Evolutionary conservation across 1,139 yeast genomes (phyloP), one percentile per base, ranked within the genome.

Genomic region (Blastobotrys raffinosifermentans): DNA sequence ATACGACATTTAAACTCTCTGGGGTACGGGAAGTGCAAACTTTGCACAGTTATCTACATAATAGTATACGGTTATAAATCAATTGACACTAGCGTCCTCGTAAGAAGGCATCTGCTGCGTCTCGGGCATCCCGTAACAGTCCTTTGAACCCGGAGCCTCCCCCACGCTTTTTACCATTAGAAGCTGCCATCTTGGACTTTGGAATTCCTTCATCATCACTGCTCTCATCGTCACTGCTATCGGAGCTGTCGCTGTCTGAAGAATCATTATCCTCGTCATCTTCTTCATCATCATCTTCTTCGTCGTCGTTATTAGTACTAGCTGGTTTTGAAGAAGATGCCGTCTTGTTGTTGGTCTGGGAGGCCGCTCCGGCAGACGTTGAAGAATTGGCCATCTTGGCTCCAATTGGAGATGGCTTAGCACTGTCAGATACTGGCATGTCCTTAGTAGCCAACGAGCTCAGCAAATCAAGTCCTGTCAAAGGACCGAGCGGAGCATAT

Each of bases 201-300:
- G 44, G 44, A 25, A 41, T 33, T 4, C 30, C 37, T n/a, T 40
- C 44, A n/a, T 40, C 41, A 6, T 30, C 25, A 11, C 26, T 26
- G 7, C 27, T 23, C 16, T 27, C 36, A 8, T 23, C 26, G 5
- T 29, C 22, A 4, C 31, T 38, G 16, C 31, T 36, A 14, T 29
- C 30, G 9, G 38, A 34, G 15, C 13, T 11, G 21, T 26, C 32
- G 10, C 37, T 32, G 20, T 26, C 32, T 8, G 36, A 31, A 4
- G 38, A 37, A 25, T 31, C 37, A 2, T 31, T 29, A 3, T 29
- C 32, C 11, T 36, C 34, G 16, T 32, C 33, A 22, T 15, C 19
- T 4, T 30, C 34, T 4, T 14, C 33, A 10, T 33, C 38, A 3
- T 25, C 32, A 10, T 29, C 17, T 8, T 27, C 26, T 17, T 34